Conservation (phyloP, 345 rosid genomes). For the Cardiospermum halicacabum region DNA sequence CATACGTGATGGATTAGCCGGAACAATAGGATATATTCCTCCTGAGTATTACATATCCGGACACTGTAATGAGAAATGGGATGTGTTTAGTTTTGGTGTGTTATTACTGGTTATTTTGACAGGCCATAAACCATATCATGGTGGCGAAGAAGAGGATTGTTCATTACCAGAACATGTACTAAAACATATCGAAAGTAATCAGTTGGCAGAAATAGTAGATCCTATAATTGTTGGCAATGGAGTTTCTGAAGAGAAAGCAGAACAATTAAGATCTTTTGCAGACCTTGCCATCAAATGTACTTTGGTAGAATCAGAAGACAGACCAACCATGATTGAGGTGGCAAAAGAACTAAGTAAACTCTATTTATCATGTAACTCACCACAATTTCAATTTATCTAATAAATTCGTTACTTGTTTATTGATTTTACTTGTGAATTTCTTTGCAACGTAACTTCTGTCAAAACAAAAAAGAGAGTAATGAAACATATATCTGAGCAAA, state of each 20-base stretch:
- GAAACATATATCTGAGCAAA: too few species aligned
- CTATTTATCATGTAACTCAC: not conserved
- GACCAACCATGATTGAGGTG: slow-evolving; percentile 25
- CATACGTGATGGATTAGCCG: too few species aligned
- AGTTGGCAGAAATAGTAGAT: slow-evolving; percentile 3
- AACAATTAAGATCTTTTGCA: slow-evolving; percentile 2
- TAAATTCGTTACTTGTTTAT: not conserved
- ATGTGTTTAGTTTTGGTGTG: too few species aligned
- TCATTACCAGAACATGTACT: not conserved
- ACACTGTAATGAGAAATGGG: too few species aligned
- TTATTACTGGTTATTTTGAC: too few species aligned
- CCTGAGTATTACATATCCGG: too few species aligned
- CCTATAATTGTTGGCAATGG: slow-evolving; percentile 1
- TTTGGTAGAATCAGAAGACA: not conserved
- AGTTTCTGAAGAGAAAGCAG: not conserved
- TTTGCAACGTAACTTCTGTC: too few species aligned
- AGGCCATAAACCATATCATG: accelerated
- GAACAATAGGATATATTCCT: too few species aligned
- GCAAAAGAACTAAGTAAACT: slow-evolving; percentile 13
- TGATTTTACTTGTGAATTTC: not conserved
- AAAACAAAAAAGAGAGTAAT: too few species aligned
- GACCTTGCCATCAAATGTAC: not conserved
- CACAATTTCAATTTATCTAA: too few species aligned
- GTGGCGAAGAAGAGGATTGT: not conserved
- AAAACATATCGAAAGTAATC: not conserved